phyloP scores from a whole-genome alignment of 352 stramenopile genomes.

The Phytopythium sindhum region DNA sequence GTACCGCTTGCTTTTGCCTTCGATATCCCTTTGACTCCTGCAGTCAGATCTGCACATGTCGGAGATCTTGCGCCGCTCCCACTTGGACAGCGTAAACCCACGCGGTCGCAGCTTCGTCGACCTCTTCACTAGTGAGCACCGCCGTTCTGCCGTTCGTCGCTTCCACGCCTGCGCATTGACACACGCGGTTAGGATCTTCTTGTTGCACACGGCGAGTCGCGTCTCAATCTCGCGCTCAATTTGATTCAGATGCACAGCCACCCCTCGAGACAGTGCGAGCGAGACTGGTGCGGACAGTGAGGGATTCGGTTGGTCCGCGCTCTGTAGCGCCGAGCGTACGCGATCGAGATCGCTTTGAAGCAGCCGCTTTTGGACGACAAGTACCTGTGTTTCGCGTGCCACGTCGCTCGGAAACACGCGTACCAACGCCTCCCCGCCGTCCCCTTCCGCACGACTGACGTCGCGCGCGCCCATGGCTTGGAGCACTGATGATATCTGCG shows the following conservation, averaged over 20 bases:
- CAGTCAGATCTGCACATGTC: conserved; percentile 3
- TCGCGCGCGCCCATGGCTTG: neutral
- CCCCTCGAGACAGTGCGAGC: conserved; percentile 22
- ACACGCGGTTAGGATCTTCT: conserved; percentile 51
- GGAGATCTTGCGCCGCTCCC: conserved; percentile 36
- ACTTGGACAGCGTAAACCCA: conserved; percentile 37
- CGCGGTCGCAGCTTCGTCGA: conserved; percentile 33
- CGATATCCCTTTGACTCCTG: neutral
- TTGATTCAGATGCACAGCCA: conserved; percentile 49
- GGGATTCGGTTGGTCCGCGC: neutral
- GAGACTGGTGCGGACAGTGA: neutral
- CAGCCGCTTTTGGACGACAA: conserved; percentile 59
- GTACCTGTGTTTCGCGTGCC: conserved; percentile 39
- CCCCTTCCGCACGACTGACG: neutral
- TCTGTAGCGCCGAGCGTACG: conserved; percentile 21
- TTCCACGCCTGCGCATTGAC: conserved; percentile 38
- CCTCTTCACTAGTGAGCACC: conserved; percentile 27
- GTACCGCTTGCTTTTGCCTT: conserved; percentile 20
- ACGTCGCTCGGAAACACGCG: conserved; percentile 51
- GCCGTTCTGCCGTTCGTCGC: neutral
- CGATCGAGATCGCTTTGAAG: conserved; percentile 51
- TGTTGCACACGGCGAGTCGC: conserved; percentile 58
- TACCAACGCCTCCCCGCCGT: conserved; percentile 37
- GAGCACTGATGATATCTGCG: neutral
- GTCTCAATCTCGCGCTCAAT: conserved; percentile 40